These are phyloP conservation scores for Lepidium africanum DNA, from an alignment of 345 rosid genomes.

Conservation along the genomic window DNA sequence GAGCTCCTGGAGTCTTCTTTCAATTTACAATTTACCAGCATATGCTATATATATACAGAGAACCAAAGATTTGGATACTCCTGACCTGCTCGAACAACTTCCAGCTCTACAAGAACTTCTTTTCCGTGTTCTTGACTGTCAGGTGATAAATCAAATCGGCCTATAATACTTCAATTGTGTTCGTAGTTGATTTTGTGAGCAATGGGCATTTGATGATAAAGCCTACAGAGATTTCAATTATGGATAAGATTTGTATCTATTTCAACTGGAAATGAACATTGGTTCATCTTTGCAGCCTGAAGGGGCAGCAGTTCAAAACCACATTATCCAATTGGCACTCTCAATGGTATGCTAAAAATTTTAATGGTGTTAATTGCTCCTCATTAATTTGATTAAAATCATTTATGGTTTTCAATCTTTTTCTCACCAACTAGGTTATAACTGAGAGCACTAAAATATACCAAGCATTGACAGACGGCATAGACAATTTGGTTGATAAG, in stretches of 20 bases:
- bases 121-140: constrained; percentile 86
- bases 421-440: constrained; percentile 50
- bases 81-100: constrained; percentile 79
- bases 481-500: constrained; percentile 90
- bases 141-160: constrained; percentile 37
- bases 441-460: constrained; percentile 82
- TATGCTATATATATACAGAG: constrained; percentile 39
- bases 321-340: constrained; percentile 79
- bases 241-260: neutral
- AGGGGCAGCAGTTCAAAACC: constrained; percentile 83
- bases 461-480: constrained; percentile 85
- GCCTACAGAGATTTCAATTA: neutral
- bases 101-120: constrained; percentile 93
- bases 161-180: neutral
- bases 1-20: neutral
- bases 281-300: constrained; percentile 58
- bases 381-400: neutral
- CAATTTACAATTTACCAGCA: neutral
- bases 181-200: neutral
- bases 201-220: neutral
- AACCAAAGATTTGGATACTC: constrained; percentile 87
- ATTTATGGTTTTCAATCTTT: neutral
- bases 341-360: constrained; percentile 52
- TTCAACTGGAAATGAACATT: constrained; percentile 7
- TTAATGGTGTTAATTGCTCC: neutral